These are phyloP conservation scores for Fusarium sterilihyphosum DNA, from an alignment of 2,329 filamentous ascomycete genomes.

Conservation along the genomic window DNA sequence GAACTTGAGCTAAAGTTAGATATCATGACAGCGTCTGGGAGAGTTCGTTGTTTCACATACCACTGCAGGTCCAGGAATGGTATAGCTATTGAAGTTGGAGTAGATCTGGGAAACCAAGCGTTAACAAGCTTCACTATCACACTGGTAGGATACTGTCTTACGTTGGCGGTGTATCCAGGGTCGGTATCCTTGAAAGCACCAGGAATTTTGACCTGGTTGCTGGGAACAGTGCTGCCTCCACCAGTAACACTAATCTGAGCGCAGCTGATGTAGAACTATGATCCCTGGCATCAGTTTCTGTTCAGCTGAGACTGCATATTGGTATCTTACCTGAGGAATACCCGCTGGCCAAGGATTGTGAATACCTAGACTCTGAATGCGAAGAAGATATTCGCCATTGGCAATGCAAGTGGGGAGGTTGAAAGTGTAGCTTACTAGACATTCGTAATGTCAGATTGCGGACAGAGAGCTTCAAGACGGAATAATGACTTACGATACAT, in stretches of 20 bases:
- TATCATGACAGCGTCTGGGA: fast-evolving
- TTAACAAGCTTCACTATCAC: neutral
- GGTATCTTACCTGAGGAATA: neutral
- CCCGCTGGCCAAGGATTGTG: conserved; percentile 10
- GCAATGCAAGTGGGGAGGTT: conserved; percentile 5
- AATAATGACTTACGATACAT: neutral
- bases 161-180: conserved; percentile 7
- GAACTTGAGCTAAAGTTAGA: neutral
- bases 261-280: conserved; percentile 8
- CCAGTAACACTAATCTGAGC: conserved; percentile 7
- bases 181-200: conserved; percentile 3
- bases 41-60: neutral
- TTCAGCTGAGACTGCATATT: fast-evolving
- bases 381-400: conserved; percentile 6
- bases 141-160: fast-evolving
- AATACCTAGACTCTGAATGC: conserved; percentile 5
- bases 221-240: conserved; percentile 1
- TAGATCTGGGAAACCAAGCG: neutral
- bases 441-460: neutral
- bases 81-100: conserved; percentile 14
- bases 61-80: neutral
- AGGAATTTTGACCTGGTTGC: conserved; percentile 11
- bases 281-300: fast-evolving
- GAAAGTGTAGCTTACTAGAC: neutral
- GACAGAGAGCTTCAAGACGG: too few relatives aligned